Conservation (phyloP, 75 land plant genomes). For the Cryptomeria japonica region DNA sequence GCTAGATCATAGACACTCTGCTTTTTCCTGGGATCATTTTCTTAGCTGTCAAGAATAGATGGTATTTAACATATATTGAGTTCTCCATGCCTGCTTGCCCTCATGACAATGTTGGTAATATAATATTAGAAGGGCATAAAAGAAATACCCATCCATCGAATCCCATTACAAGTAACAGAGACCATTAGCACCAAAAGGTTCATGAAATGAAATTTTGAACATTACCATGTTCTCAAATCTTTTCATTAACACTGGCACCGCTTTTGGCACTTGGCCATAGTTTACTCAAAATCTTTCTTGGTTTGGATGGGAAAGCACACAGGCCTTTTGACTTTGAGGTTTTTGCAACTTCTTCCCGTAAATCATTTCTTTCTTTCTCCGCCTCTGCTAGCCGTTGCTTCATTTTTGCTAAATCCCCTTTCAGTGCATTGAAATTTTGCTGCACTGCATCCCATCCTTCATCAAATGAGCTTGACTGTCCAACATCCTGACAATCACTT, state of each 20-base stretch:
- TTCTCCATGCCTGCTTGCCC: not conserved
- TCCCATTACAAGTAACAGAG: not conserved
- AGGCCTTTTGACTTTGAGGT: constrained; percentile 22
- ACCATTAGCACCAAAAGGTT: not conserved
- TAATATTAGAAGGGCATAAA: not conserved
- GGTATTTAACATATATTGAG: not conserved
- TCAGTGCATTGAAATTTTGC: constrained; percentile 52
- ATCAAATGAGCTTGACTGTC: constrained; percentile 56
- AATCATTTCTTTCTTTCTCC: constrained; percentile 38
- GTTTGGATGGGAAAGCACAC: constrained; percentile 30
- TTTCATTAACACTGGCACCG: not conserved
- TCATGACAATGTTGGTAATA: not conserved
- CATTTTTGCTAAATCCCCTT: constrained; percentile 54
- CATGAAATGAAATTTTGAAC: not conserved
- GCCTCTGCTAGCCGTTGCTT: constrained; percentile 47
- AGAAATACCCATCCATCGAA: not conserved
- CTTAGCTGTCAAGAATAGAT: not conserved
- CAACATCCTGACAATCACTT: constrained; percentile 44
- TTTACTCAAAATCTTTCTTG: constrained; percentile 61
- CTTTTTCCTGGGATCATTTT: not conserved
- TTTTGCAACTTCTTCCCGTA: constrained; percentile 30
- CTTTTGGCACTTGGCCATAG: constrained; percentile 51
- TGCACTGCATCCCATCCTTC: constrained; percentile 69
- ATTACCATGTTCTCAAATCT: constrained; percentile 6
- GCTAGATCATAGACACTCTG: not conserved